Evolutionary conservation across 2,329 filamentous ascomycete species (phyloP), one percentile per base, ranked within the genome.

Genomic region (Pleurostoma richardsiae): DNA sequence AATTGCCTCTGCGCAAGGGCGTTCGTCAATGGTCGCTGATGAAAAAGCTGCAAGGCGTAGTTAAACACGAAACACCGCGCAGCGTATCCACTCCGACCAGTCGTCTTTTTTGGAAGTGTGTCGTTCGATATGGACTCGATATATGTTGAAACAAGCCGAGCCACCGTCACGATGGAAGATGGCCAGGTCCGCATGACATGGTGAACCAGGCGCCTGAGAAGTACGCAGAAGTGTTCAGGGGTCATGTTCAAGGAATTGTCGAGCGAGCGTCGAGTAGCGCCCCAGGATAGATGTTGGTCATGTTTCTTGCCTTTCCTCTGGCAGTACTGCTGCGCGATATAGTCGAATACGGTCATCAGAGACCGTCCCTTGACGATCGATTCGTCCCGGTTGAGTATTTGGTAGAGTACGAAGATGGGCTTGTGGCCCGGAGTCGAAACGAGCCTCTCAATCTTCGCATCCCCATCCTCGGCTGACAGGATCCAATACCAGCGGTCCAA

Each of bases 401-500:
- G 48, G 28, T 62, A 53, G 3, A 71, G 52, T 6, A 74, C 51
- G 33, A 73, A 74, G 4, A 68, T 50, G 3, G 70, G 70, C 46
- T 67, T 69, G 6, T 57, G 60, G 6, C 49, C 52, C 28, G 63
- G 54, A 19, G 53, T 59, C 1, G 59, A 62, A 38, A 68, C 43
- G 27, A 73, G 61, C 8, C 70, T 63, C 40, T 62, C 52, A 5
- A 68, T 55, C 10, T 64, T 63, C 39, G 43, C 53, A 45, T 72
- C 70, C 6, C 61, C 60, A 41, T 62, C 53, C 5, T 59, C 48
- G 0, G 58, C 65, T 0, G 57, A 60, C 19, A 74, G 42, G 28
- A 74, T 68, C 68, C 67, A 71, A 39, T 65, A 46, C 70, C 70
- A 73, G 38, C 66, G 63, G 10, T 62, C 59, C 30, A 72, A 42